Base-by-base conservation (phyloP, 257 asterid species). In the Nyctanthes arbortristis region DNA sequence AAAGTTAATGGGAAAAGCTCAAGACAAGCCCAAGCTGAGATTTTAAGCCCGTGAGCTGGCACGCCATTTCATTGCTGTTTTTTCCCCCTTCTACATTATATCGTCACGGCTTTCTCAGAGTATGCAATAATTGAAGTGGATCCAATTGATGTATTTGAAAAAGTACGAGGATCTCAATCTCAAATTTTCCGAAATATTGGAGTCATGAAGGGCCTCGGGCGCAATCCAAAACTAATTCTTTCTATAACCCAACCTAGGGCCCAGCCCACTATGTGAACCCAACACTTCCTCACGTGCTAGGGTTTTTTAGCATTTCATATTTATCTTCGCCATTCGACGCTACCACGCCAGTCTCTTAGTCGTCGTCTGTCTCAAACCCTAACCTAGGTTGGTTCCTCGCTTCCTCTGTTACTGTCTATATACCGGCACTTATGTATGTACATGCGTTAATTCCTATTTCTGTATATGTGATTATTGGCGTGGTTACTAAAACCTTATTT, bases 311-410 rank as follows among this genome's bases (percentile, higher is more conserved):
- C 13, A 13, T 20, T 18, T 49, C 59, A 18, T 32, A 49, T 66
- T 32, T 67, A 67, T 49, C 24, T 10, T 33, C 63, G 33, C 25
- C 63, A 32, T 29, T 43, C 60, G 58, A 33, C 43, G 60, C 37
- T 16, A 2, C 60, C 9, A 11, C 11, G 43, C 67, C 27, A 22
- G n/a, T n/a, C 24, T 5, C 8, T 37, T 65, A 4, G 65, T 8
- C 22, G 18, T 49, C 57, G 56, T 5, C 43, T 4, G 22, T 43
- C 65, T 54, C 52, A 25, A 60, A 55, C 71, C 74, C 74, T 18
- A 40, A 18, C 45, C 11, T 7, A 37, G 56, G 55, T 40, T 60
- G 20, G 37, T n/a, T 55, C 55, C 66, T 55, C 33, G 25, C 49
- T 66, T 63, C 61, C 36, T 62, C 73, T 2, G 2, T 56, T 32